Base-by-base conservation (phyloP, 2,329 filamentous ascomycete genomes). In the Aureobasidium mangrovei region DNA sequence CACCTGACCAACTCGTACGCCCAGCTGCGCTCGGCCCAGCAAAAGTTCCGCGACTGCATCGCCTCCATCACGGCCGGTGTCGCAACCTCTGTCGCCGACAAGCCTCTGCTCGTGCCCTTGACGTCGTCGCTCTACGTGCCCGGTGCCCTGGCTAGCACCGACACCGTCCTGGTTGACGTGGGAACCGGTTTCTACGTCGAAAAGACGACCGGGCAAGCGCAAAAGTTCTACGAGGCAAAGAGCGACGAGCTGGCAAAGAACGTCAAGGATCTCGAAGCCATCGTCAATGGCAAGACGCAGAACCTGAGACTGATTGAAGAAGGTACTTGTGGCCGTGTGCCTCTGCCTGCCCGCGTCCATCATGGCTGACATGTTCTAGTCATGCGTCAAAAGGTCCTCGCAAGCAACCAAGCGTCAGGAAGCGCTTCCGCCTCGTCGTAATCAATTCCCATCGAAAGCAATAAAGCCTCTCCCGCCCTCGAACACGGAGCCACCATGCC, bases 121-220 rank as follows among this genome's bases (percentile, higher is more conserved):
- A 98, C 93, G 9, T 93, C 88, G 63, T 96, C 91, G 0, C 79
- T 98, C 31, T 98, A 98, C 71, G 91, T 98, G 12, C 86, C 86
- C 28, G 94, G 91, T 32, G 84, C 80, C 38, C 76, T 97, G 39
- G 79, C 86, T 43, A 81, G 85, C 69, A 78, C 84, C 1, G 80
- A 88, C 55, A 84, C 83, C 58, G 89, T 95, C 5, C 77, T 97
- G 56, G 89, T 97, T 39, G 91, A 97, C 69, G 83, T 96, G 24
- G 91, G 91, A 24, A 97, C 91, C 0, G 91, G 91, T 0, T 97
- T 94, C 69, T 91, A 90, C 65, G 84, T 97, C 52, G 91, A 97
- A 72, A 98, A 98, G 75, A 78, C 73, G 7, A 76, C 78, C 1
- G 69, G 72, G 27, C 82, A 85, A 62, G 84, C 83, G 1, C 75